phyloP scores from a whole-genome alignment of 2,329 filamentous ascomycete species.

The Alternaria solani region DNA sequence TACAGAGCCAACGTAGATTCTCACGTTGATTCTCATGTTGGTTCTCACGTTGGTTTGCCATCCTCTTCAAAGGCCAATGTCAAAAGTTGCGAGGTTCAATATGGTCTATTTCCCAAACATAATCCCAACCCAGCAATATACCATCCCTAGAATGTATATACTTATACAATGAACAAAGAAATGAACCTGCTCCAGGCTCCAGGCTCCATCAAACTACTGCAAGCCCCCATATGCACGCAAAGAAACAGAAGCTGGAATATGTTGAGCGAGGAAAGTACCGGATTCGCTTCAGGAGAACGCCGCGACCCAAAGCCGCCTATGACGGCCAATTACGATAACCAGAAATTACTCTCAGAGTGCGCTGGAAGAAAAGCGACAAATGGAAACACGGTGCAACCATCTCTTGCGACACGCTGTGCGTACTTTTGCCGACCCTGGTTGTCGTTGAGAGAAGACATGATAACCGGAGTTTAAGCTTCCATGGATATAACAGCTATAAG shows the following conservation, averaged over 20 bases:
- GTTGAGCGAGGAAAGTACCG: constrained; percentile 7
- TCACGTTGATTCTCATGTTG: neutral
- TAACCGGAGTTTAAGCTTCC: constrained; percentile 1
- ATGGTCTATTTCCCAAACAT: constrained; percentile 20
- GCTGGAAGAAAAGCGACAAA: neutral
- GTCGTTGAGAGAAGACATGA: constrained; percentile 1
- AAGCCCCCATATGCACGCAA: constrained; percentile 24
- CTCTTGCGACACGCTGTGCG: neutral
- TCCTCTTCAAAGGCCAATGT: neutral
- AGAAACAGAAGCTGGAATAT: constrained; percentile 11
- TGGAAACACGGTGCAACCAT: neutral
- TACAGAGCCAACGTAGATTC: neutral
- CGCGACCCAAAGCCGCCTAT: constrained; percentile 6
- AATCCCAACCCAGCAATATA: constrained; percentile 9
- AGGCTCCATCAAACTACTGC: constrained; percentile 4
- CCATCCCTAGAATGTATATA: constrained; percentile 16
- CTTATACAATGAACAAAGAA: constrained; percentile 21
- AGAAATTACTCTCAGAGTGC: neutral
- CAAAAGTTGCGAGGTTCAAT: constrained; percentile 1
- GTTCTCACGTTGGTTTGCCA: neutral
- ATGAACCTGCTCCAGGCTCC: constrained; percentile 11
- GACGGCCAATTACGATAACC: constrained; percentile 11
- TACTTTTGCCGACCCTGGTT: constrained; percentile 3
- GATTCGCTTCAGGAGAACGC: constrained; percentile 11
- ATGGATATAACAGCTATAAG: constrained; percentile 53